Percentiles rank a stretch among this genome's conserved stretches.
These are phyloP conservation scores for Blastobotrys buckinghamii DNA, from an alignment of 1,139 yeast species.

Conservation along the genomic window DNA sequence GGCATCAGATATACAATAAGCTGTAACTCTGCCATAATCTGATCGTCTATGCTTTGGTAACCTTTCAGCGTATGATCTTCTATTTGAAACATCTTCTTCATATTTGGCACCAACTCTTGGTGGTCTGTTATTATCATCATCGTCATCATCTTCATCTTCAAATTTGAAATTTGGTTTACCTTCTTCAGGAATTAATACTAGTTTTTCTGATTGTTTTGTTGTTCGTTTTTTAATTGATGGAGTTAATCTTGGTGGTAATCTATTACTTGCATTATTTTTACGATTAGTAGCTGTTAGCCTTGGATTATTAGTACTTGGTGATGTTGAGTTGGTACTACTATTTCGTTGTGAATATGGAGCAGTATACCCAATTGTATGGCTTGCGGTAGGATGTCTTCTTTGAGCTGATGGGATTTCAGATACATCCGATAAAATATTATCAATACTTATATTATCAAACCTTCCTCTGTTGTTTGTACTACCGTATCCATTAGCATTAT, in stretches of 20 bases:
- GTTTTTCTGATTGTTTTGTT: constrained; percentile 76
- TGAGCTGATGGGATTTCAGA: constrained; percentile 85
- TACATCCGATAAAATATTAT: constrained; percentile 50
- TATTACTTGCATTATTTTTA: background rate
- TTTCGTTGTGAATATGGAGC: background rate
- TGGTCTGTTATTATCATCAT: constrained; percentile 22
- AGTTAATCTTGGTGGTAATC: constrained; percentile 10
- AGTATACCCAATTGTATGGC: background rate
- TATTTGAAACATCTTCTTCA: constrained; percentile 25
- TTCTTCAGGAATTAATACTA: constrained; percentile 81
- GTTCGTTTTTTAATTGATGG: constrained; percentile 71
- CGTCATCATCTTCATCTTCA: constrained; percentile 23
- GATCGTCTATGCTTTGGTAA: constrained; percentile 64
- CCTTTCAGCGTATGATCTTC: constrained; percentile 60
- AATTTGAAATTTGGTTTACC: constrained; percentile 18
- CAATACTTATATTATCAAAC: constrained; percentile 31
- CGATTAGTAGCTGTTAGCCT: background rate
- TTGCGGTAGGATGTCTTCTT: constrained; percentile 37
- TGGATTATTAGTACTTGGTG: background rate
- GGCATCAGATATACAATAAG: constrained; percentile 82
- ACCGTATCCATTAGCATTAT: background rate
- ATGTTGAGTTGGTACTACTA: background rate
- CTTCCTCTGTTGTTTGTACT: background rate
- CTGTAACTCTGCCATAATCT: constrained; percentile 76
- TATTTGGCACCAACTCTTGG: constrained; percentile 15